A percentile compares a stretch with the other conserved stretches of the same genome.
phyloP scores from a whole-genome alignment of 2,329 filamentous ascomycete genomes.

The Arthrocladium fulminans region DNA sequence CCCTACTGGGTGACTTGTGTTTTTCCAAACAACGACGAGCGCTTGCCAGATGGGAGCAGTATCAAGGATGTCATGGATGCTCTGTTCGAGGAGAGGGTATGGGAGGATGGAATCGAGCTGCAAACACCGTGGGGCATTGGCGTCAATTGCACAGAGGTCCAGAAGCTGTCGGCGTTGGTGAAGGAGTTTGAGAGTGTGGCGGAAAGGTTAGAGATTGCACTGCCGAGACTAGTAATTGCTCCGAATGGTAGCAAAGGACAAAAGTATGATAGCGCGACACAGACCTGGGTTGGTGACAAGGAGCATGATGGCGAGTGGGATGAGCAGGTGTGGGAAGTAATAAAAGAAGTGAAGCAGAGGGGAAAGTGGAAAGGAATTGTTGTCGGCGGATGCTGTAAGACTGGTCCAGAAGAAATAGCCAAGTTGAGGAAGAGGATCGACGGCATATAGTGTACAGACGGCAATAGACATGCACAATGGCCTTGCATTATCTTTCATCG shows the following conservation, averaged over 20 bases:
- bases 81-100: slow-evolving; percentile 25
- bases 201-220: slow-evolving; percentile 29
- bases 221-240: slow-evolving; percentile 53
- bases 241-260: slow-evolving; percentile 62
- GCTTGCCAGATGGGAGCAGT: slow-evolving; percentile 49
- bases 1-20: slow-evolving; percentile 57
- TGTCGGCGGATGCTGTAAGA: slow-evolving; percentile 42
- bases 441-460: neutral
- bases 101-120: slow-evolving; percentile 8
- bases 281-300: slow-evolving; percentile 46
- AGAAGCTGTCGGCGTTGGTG: slow-evolving; percentile 26
- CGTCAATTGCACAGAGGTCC: slow-evolving; percentile 52
- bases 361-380: slow-evolving; percentile 25
- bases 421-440: slow-evolving; percentile 20
- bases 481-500: neutral
- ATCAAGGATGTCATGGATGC: slow-evolving; percentile 36
- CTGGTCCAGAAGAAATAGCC: slow-evolving; percentile 30
- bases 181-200: slow-evolving; percentile 29
- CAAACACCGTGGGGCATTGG: slow-evolving; percentile 52
- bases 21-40: slow-evolving; percentile 47
- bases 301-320: slow-evolving; percentile 24
- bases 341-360: slow-evolving; percentile 17
- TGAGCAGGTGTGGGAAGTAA: slow-evolving; percentile 26
- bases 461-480: neutral
- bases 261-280: slow-evolving; percentile 55